Conservation (phyloP, 2,329 filamentous ascomycete genomes). For the Colletotrichum sp. region DNA sequence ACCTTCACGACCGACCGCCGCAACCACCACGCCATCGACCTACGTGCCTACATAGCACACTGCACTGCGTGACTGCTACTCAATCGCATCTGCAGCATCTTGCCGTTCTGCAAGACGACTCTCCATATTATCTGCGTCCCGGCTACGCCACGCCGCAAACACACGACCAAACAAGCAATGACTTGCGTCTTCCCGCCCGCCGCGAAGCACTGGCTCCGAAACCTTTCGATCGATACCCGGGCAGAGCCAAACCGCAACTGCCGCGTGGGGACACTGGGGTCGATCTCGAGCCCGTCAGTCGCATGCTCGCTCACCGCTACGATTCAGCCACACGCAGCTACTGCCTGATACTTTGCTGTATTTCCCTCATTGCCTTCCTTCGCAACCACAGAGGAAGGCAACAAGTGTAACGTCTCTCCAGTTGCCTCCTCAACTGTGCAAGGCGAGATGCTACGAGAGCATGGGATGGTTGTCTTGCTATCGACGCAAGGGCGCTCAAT, state of each 20-base stretch:
- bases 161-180: constrained; percentile 4
- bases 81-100: neutral
- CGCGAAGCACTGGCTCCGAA: neutral
- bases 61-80: neutral
- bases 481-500: neutral
- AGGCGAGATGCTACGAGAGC: neutral
- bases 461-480: constrained; percentile 2
- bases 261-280: constrained; percentile 2
- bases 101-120: neutral
- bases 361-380: neutral
- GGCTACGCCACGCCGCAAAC: neutral
- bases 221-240: neutral
- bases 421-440: neutral
- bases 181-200: constrained; percentile 3
- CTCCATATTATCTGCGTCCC: neutral
- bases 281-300: constrained; percentile 5
- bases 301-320: constrained; percentile 1
- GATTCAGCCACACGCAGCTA: neutral
- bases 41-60: neutral
- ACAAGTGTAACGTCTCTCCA: constrained; percentile 5
- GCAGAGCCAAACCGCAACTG: neutral
- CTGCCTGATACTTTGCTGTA: neutral
- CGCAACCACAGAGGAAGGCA: neutral
- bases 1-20: neutral
- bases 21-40: neutral